Base-by-base conservation (phyloP, 1,139 yeast species). In the Scheffersomyces quercinus region DNA sequence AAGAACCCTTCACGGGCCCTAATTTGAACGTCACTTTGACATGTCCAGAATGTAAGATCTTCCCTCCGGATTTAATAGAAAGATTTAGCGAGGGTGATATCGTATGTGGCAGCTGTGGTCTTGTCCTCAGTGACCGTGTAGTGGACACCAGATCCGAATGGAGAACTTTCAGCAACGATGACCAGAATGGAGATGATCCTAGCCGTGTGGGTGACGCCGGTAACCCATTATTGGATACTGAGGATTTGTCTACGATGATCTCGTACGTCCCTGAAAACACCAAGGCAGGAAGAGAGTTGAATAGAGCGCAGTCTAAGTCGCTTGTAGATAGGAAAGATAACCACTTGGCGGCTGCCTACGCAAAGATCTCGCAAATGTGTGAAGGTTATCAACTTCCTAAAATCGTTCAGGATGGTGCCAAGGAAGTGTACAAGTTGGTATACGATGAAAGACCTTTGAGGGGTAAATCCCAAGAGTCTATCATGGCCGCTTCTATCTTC, bases 191-290 rank as follows among this genome's bases (percentile, higher is more conserved):
- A 56, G 98, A 90, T 62, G 99, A 93, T 64, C 99, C 99, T 3
- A 85, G 95, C 56, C 98, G 99, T 87, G 99, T 93, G 51, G 99
- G 99, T 65, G 98, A 91, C 60, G 98, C 98, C 3, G 86, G 95
- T n/a, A 91, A 91, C 62, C 97, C 98, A 11, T 70, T 91, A 48
- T 74, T 95, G 55, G 98, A 91, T 58, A 88, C 95, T 24, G 95
- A 88, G 56, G 95, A 90, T 65, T 82, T 93, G 47, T 90, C 96
- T 15, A 93, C 99, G 4, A 83, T 91, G 75, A 95, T 93, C 49
- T 88, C 97, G 16, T 83, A 85, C 48, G 89, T 85, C 29, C 87
- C 87, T 38, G 90, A 88, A 43, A 89, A 88, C 51, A 76, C 83
- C 28, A 80, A 83, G 50, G 79, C 82, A 5, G 96, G 97, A 8